Conservation (phyloP, 768 basidiomycete genomes). For the Macrolepiota dolichaula region DNA sequence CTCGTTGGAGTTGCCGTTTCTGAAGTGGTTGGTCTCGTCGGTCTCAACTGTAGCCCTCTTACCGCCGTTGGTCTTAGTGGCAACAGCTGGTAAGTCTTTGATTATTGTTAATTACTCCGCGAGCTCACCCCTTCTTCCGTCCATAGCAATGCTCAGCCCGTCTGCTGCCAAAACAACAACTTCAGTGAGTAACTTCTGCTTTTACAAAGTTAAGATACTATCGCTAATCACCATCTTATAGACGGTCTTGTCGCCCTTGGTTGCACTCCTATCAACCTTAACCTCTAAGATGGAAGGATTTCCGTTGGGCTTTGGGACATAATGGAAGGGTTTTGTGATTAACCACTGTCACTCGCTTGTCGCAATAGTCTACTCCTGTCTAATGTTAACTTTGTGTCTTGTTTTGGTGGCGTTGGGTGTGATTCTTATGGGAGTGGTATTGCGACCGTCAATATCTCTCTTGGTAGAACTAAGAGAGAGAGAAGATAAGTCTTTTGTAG, state of each 20-base stretch:
- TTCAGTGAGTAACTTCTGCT: slow-evolving; percentile 1
- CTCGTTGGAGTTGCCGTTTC: neutral
- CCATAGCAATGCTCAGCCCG: slow-evolving; percentile 1
- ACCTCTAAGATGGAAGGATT: neutral
- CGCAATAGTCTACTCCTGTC: neutral
- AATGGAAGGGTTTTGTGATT: neutral
- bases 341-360: neutral
- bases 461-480: too few relatives aligned
- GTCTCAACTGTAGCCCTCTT: slow-evolving; percentile 4
- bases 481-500: too few relatives aligned
- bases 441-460: too few relatives aligned
- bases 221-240: neutral
- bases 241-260: neutral
- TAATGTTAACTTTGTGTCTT: neutral
- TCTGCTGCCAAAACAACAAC: slow-evolving; percentile 3
- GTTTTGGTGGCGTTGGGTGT: too few relatives aligned
- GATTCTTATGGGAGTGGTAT: too few relatives aligned
- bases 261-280: neutral
- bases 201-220: neutral
- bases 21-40: neutral
- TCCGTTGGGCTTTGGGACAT: neutral
- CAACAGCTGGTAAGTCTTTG: slow-evolving; percentile 6
- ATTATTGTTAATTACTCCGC: too few relatives aligned
- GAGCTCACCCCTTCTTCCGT: neutral
- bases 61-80: neutral